Percentiles rank a stretch among this genome's conserved stretches.
These are phyloP conservation scores for Hypoxylon fragiforme DNA, from an alignment of 495 filamentous ascomycete genomes.

Conservation along the genomic window DNA sequence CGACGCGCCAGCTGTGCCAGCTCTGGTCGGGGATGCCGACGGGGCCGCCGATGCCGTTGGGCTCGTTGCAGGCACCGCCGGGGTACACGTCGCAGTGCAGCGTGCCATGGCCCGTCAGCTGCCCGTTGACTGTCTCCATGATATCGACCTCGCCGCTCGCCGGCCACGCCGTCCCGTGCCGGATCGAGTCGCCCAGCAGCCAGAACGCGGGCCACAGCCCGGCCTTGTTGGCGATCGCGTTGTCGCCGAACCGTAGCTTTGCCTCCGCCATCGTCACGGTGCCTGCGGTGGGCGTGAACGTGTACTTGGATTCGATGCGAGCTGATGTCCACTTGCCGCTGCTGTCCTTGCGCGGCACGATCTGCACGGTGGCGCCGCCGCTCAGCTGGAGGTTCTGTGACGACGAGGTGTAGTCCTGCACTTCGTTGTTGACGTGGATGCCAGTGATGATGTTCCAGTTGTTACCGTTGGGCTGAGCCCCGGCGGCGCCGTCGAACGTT, in stretches of 20 bases:
- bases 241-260: slow-evolving; percentile 47
- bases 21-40: slow-evolving; percentile 44
- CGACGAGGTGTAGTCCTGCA: slow-evolving; percentile 45
- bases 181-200: slow-evolving; percentile 51
- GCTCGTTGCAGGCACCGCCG: slow-evolving; percentile 53
- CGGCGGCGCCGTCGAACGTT: slow-evolving; percentile 39
- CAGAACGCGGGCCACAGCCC: slow-evolving; percentile 61
- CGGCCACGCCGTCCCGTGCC: slow-evolving; percentile 48
- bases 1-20: slow-evolving; percentile 53
- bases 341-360: slow-evolving; percentile 47
- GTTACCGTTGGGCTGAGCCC: slow-evolving; percentile 34
- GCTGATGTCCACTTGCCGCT: slow-evolving; percentile 52
- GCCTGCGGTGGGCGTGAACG: slow-evolving; percentile 48
- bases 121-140: slow-evolving; percentile 53
- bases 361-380: slow-evolving; percentile 48
- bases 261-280: slow-evolving; percentile 47
- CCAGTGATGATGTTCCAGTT: slow-evolving; percentile 50
- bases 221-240: slow-evolving; percentile 41
- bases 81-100: slow-evolving; percentile 50
- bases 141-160: slow-evolving; percentile 56
- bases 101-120: slow-evolving; percentile 49
- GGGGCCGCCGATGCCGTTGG: slow-evolving; percentile 41
- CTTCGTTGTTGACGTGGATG: slow-evolving; percentile 48
- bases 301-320: slow-evolving; percentile 50
- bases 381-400: slow-evolving; percentile 46